These are phyloP conservation scores for Leccinum barrowsii DNA, from an alignment of 768 basidiomycete species.

Conservation along the genomic window DNA sequence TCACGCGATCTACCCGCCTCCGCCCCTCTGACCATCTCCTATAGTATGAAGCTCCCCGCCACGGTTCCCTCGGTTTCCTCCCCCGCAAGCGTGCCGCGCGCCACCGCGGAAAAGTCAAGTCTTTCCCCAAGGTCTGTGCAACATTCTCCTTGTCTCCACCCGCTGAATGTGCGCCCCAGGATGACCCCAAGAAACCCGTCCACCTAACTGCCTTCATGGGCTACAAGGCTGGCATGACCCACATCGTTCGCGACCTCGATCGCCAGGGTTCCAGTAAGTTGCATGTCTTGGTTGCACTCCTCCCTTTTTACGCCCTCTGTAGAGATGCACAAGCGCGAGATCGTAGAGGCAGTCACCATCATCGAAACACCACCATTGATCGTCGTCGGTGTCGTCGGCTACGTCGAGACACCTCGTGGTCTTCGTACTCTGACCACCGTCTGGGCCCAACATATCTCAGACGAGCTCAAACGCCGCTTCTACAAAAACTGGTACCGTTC, in stretches of 20 bases:
- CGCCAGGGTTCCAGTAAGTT: constrained; percentile 97
- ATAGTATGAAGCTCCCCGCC: constrained; percentile 97
- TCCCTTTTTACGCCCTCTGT: constrained; percentile 9
- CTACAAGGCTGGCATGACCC: constrained; percentile 99
- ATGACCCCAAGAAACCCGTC: constrained; percentile 98
- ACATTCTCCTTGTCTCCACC: background rate
- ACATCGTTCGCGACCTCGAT: constrained; percentile 98
- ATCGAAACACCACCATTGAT: constrained; percentile 97
- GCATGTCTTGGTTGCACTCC: background rate
- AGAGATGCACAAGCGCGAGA: constrained; percentile 99
- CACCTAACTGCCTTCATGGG: constrained; percentile 98
- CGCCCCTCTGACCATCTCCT: constrained; percentile 20
- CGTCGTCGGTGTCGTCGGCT: constrained; percentile 96
- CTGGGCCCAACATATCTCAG: constrained; percentile 96
- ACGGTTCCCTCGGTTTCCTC: constrained; percentile 96
- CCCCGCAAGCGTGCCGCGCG: constrained; percentile 95
- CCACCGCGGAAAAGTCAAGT: constrained; percentile 98
- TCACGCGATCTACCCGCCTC: constrained; percentile 18
- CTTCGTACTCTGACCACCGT: constrained; percentile 98
- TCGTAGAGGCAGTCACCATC: constrained; percentile 96
- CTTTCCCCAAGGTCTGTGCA: constrained; percentile 88
- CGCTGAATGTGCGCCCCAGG: constrained; percentile 46
- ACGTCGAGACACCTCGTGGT: constrained; percentile 99
- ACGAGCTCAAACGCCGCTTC: constrained; percentile 98
- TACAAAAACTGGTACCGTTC: constrained; percentile 99